phyloP scores from a whole-genome alignment of 768 basidiomycete species.

The Mycena chlorophos region DNA sequence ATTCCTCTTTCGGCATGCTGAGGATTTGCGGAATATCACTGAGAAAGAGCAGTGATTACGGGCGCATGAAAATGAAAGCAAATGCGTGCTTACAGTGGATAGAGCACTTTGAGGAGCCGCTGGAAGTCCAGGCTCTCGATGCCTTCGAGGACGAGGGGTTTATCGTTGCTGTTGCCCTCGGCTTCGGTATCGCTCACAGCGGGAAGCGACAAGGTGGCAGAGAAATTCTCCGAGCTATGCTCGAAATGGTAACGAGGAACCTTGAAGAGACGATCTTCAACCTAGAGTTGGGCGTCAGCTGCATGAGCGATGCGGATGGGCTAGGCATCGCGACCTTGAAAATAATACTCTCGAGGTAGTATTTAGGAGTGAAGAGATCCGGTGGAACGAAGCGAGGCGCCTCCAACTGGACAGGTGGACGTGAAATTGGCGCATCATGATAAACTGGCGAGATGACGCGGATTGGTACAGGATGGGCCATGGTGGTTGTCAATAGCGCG shows the following conservation, averaged over 20 bases:
- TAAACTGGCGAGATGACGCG: neutral
- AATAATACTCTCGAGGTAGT: neutral
- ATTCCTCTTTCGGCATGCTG: constrained; percentile 21
- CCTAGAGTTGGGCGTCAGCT: constrained; percentile 33
- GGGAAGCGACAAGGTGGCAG: constrained; percentile 34
- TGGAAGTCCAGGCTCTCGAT: constrained; percentile 27
- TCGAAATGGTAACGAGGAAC: constrained; percentile 38
- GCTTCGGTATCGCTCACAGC: constrained; percentile 15
- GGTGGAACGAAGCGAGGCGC: no score
- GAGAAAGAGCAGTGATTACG: constrained; percentile 2
- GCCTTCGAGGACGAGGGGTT: constrained; percentile 30
- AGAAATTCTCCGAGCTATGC: constrained; percentile 36
- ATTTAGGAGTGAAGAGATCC: neutral
- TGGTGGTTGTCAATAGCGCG: neutral
- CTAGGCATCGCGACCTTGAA: neutral
- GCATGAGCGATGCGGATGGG: neutral
- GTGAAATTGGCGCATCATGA: neutral
- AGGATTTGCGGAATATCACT: constrained; percentile 11
- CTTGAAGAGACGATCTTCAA: constrained; percentile 40
- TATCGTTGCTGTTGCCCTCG: constrained; percentile 31
- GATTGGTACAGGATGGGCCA: neutral
- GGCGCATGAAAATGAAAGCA: constrained; percentile 1
- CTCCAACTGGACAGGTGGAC: neutral
- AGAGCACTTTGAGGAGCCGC: constrained; percentile 25
- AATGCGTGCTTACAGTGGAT: constrained; percentile 8